Conservation (phyloP, 108 stramenopile genomes). For the Skeletonema marinoi region DNA sequence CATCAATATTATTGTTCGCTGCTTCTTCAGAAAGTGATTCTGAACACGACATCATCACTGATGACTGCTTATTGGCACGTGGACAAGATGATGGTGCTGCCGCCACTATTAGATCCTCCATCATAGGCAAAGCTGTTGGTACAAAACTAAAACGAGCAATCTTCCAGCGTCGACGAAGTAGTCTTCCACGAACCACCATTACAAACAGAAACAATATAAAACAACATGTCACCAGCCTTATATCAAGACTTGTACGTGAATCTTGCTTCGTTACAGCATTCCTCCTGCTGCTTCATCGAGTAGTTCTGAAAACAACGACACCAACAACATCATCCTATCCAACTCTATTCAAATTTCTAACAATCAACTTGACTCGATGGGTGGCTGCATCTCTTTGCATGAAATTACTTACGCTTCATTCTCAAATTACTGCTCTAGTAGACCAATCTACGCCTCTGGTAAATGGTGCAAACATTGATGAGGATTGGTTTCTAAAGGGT, state of each 20-base stretch:
- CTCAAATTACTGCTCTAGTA: slow-evolving; percentile 10
- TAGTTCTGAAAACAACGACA: not conserved
- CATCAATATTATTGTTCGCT: no score
- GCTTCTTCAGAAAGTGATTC: no score
- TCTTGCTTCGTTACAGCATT: not conserved
- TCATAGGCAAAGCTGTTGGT: not conserved
- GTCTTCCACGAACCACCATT: not conserved
- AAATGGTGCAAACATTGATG: not conserved
- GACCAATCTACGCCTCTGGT: not conserved
- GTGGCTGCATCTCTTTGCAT: slow-evolving; percentile 12
- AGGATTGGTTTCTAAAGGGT: slow-evolving; percentile 31
- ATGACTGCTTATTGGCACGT: no score
- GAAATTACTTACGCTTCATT: slow-evolving; percentile 24
- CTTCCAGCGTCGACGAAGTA: not conserved
- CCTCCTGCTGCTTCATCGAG: not conserved
- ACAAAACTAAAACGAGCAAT: not conserved
- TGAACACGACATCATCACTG: no score
- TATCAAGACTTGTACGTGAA: not conserved
- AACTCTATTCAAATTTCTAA: slow-evolving; percentile 1
- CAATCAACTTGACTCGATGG: slow-evolving; percentile 24
- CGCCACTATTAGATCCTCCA: no score
- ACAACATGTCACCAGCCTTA: not conserved
- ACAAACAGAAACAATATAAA: not conserved
- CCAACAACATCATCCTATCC: not conserved
- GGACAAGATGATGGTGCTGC: no score